These are phyloP conservation scores for Amaranthus cruentus DNA, from an alignment of 148 eudicot species.

Conservation along the genomic window DNA sequence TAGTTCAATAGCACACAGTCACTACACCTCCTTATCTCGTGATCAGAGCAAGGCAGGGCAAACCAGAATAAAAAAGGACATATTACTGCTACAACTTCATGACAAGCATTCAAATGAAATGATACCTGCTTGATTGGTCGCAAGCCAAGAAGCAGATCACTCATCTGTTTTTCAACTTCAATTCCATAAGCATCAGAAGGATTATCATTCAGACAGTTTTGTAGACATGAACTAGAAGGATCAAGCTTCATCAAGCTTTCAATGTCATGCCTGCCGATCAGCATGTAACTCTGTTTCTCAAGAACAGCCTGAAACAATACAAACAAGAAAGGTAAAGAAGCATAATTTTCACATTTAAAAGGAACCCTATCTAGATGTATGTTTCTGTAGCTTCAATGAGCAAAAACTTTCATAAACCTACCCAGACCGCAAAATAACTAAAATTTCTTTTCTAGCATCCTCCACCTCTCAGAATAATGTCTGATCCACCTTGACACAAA, in stretches of 20 bases:
- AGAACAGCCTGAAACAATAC: slow-evolving; percentile 77
- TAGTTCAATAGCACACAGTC: slow-evolving; percentile 5
- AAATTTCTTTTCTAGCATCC: background rate
- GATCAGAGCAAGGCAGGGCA: background rate
- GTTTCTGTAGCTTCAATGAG: background rate
- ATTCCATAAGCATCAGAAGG: slow-evolving; percentile 58
- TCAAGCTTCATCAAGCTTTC: slow-evolving; percentile 86
- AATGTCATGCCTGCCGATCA: slow-evolving; percentile 92
- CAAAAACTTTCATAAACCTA: background rate
- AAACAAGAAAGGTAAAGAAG: slow-evolving; percentile 15
- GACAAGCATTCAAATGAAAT: slow-evolving; percentile 4
- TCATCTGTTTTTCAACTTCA: slow-evolving; percentile 71
- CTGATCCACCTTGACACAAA: no score
- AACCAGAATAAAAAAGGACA: background rate
- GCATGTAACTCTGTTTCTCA: slow-evolving; percentile 98
- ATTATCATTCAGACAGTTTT: slow-evolving; percentile 38
- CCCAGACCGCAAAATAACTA: background rate
- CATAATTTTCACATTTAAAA: background rate
- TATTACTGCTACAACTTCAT: background rate
- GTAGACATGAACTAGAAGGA: slow-evolving; percentile 83
- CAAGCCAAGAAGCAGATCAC: slow-evolving; percentile 70
- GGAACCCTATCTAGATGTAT: background rate
- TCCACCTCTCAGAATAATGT: background rate
- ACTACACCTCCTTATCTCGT: background rate
- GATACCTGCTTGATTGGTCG: slow-evolving; percentile 93